phyloP scores from a whole-genome alignment of 164 flowering plant genomes.

The Saururus chinensis region DNA sequence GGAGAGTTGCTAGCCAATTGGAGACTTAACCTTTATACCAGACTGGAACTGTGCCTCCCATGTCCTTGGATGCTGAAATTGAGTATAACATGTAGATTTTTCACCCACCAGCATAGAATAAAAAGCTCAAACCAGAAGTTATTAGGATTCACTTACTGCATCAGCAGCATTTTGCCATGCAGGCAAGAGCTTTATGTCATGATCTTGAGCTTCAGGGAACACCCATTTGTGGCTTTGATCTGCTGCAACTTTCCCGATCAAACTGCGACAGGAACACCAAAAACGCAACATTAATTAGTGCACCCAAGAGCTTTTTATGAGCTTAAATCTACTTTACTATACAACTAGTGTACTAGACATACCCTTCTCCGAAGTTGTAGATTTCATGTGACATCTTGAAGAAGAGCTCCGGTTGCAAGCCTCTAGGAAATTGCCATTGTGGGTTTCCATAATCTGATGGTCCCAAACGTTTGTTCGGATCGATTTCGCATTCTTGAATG shows the following conservation, averaged over 20 bases:
- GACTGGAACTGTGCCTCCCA: constrained; percentile 99
- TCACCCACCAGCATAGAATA: background rate
- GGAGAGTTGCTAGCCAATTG: background rate
- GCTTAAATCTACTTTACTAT: too few relatives aligned
- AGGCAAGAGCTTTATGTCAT: constrained; percentile 77
- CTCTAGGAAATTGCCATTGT: constrained; percentile 57
- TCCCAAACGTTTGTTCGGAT: constrained; percentile 23
- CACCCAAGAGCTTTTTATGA: background rate
- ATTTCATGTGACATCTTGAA: constrained; percentile 99
- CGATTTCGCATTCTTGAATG: constrained; percentile 22
- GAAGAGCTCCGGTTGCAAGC: constrained; percentile 89
- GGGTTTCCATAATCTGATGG: constrained; percentile 36
- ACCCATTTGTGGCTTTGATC: constrained; percentile 95
- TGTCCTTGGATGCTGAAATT: constrained; percentile 82
- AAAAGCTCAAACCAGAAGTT: background rate
- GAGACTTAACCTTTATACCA: constrained; percentile 64
- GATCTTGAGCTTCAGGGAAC: constrained; percentile 72
- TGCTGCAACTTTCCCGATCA: constrained; percentile 95
- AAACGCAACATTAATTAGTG: background rate
- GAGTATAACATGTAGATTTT: background rate
- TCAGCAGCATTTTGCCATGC: constrained; percentile 92
- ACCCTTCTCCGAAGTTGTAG: constrained; percentile 99
- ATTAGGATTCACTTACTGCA: constrained; percentile 33
- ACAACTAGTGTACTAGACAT: background rate
- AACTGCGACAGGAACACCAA: constrained; percentile 24